Evolutionary conservation across 2,329 filamentous ascomycete genomes (phyloP).

Genomic region (Neofusicoccum kwambonambiense): DNA sequence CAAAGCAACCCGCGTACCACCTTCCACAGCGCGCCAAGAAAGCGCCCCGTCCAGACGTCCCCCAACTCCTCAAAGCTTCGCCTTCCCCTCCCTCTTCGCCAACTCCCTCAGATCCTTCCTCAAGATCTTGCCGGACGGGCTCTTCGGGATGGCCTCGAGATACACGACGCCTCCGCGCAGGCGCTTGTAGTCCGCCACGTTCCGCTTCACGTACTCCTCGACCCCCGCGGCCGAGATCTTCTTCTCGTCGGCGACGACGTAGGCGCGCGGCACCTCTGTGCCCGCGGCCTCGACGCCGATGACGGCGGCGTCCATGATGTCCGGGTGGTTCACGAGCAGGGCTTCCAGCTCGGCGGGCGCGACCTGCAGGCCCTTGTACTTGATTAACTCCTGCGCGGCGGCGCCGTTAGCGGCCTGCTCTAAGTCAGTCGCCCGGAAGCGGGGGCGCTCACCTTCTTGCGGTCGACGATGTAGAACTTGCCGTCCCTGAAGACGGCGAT

Average conservation of each 20-base stretch:
- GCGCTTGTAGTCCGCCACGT: constrained; percentile 36
- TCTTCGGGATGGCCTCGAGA: constrained; percentile 37
- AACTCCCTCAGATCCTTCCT: constrained; percentile 36
- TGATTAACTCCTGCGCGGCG: constrained; percentile 45
- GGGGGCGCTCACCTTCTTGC: constrained; percentile 29
- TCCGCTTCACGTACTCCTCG: constrained; percentile 31
- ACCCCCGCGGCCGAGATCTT: constrained; percentile 34
- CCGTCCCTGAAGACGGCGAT: constrained; percentile 36
- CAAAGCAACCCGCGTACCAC: too few relatives aligned
- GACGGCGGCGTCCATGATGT: constrained; percentile 47
- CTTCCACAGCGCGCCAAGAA: too few relatives aligned
- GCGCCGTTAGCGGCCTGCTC: neutral
- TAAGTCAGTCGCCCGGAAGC: too few relatives aligned
- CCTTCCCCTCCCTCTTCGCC: constrained; percentile 31
- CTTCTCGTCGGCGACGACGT: constrained; percentile 40
- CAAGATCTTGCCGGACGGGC: constrained; percentile 36
- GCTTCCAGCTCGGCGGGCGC: constrained; percentile 51
- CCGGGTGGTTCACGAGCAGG: constrained; percentile 41
- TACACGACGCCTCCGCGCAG: constrained; percentile 39
- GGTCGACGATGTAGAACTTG: constrained; percentile 45
- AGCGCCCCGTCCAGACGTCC: too few relatives aligned
- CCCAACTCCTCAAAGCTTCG: constrained; percentile 25
- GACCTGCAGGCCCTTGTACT: constrained; percentile 52
- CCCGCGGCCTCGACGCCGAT: constrained; percentile 42
- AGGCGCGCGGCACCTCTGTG: constrained; percentile 44